Base-by-base conservation (phyloP, 1,284 basidiomycete species). In the Rhizoctonia solani region DNA sequence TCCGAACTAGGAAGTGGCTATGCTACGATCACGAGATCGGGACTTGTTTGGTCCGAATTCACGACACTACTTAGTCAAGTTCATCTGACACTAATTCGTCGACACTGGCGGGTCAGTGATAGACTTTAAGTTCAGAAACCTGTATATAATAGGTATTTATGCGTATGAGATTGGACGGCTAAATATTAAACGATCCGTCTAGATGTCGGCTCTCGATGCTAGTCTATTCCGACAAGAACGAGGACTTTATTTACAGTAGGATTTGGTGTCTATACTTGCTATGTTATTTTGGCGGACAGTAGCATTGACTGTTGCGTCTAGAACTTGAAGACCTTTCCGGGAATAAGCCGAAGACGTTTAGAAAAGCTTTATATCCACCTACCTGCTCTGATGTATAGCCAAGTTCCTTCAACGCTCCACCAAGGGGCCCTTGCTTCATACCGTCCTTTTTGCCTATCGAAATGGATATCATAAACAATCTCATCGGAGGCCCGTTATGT, bases 371-470 rank as follows among this genome's bases (percentile, higher is more conserved):
- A 32, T 23, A 1, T 2, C n/a, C 32, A 41, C 78, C 49, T 68
- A 90, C 91, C 81, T 93, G 92, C 39, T 93, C 89, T 71, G 85
- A 81, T 13, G 82, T 88, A 77, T 94, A 97, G 42, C 93, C 93
- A 9, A 97, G 83, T 70, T 95, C 90, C 79, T 92, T 92, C 65
- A 98, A 80, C 25, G 90, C 79, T 47, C 95, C 95, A 34, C 82
- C 83, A n/a, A 97, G 74, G 69, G 86, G 84, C 29, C 95, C 95
- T 78, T 97, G 95, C 77, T 92, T 87, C 74, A 82, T 83, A 4
- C 89, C 89, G 5, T 82, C 85, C 77, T 92, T 92, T 77, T 87
- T 85, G 9, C 90, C 59, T 63, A 21, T 6, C 1, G n/a, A 6
- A 21, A 27, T 19, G 21, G 1, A 11, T 46, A 11, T 11, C 6